Conservation (phyloP, 2,329 filamentous ascomycete genomes). For the Malbranchea cinnamomea region DNA sequence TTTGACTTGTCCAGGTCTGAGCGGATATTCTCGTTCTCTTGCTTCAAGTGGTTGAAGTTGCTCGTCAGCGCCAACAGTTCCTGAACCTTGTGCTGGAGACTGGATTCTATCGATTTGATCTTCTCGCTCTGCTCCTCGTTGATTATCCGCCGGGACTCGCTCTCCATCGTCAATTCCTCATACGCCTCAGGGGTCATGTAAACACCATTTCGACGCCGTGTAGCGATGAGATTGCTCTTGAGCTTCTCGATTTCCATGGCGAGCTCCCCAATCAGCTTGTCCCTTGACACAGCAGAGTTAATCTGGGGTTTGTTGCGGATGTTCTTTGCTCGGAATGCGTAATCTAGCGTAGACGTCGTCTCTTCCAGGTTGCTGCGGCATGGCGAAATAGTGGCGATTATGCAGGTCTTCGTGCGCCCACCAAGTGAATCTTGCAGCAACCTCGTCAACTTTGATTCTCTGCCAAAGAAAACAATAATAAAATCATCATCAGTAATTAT, state of each 20-base stretch:
- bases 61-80: constrained; percentile 77
- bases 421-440: constrained; percentile 92
- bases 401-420: constrained; percentile 92
- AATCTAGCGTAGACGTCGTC: constrained; percentile 94
- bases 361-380: constrained; percentile 93
- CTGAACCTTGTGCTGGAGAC: constrained; percentile 83
- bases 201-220: constrained; percentile 84
- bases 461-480: too few relatives aligned
- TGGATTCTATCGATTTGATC: constrained; percentile 81
- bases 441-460: constrained; percentile 91
- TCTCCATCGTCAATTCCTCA: constrained; percentile 82
- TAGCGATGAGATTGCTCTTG: constrained; percentile 85
- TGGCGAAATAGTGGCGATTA: constrained; percentile 91
- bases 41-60: constrained; percentile 75
- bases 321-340: constrained; percentile 95
- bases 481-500: neutral
- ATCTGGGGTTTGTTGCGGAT: constrained; percentile 96
- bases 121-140: constrained; percentile 85
- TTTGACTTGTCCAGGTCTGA: constrained; percentile 63
- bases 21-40: constrained; percentile 70
- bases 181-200: constrained; percentile 81
- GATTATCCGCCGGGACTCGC: constrained; percentile 79
- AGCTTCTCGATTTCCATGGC: constrained; percentile 86
- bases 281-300: constrained; percentile 85
- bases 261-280: constrained; percentile 79